Evolutionary conservation across 2,329 filamentous ascomycete species (phyloP).

Genomic region (Colletotrichum tabaci): DNA sequence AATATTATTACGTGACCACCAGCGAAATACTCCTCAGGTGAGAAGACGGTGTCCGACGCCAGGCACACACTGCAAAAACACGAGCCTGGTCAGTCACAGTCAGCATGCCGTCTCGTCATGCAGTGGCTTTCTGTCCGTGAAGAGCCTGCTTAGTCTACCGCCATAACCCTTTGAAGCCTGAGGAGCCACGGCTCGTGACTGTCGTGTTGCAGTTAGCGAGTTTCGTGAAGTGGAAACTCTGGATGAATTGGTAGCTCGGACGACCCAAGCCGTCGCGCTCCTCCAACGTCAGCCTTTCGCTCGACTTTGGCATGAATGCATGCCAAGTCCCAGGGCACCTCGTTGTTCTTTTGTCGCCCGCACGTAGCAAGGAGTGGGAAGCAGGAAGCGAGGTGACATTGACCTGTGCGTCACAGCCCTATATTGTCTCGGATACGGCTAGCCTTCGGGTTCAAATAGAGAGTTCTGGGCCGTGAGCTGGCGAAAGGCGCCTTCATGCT

Average conservation of each 20-base stretch:
- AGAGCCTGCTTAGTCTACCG: not conserved
- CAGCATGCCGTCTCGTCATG: no score
- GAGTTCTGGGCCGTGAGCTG: not conserved
- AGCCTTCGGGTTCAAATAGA: not conserved
- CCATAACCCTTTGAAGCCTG: not conserved
- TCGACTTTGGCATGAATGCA: not conserved
- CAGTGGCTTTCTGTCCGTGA: not conserved
- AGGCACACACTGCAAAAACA: not conserved
- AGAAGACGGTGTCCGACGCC: not conserved
- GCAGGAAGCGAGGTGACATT: not conserved
- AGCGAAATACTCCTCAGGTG: slow-evolving; percentile 7
- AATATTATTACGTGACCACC: slow-evolving; percentile 17
- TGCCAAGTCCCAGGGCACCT: slow-evolving; percentile 1
- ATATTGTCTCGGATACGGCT: not conserved
- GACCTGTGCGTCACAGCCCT: slow-evolving; percentile 5
- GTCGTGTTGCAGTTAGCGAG: not conserved
- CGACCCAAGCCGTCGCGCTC: not conserved
- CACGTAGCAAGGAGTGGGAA: not conserved
- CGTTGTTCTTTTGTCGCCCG: not conserved
- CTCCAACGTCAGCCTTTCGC: not conserved
- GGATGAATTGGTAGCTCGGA: not conserved
- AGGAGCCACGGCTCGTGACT: slow-evolving; percentile 9
- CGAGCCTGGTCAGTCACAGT: no score
- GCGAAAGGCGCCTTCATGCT: not conserved
- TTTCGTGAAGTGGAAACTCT: not conserved